These are phyloP conservation scores for Botryotinia globosa DNA, from an alignment of 2,329 filamentous ascomycete species.

Conservation along the genomic window DNA sequence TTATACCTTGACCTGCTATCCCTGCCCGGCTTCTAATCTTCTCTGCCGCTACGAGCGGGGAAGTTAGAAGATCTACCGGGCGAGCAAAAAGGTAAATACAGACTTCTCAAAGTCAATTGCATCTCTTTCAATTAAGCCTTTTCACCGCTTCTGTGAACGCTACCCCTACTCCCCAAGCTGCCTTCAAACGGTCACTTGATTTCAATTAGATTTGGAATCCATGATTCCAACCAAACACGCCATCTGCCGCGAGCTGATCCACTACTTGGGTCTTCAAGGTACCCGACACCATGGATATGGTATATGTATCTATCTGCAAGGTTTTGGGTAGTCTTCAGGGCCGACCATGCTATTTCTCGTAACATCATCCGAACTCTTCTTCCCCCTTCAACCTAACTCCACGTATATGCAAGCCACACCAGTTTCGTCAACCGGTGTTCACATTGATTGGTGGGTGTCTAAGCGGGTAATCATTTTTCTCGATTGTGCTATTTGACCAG, in stretches of 20 bases:
- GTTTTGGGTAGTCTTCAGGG: conserved; percentile 17
- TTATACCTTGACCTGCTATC: not conserved
- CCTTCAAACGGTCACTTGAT: not conserved
- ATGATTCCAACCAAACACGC: conserved; percentile 16
- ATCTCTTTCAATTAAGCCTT: not conserved
- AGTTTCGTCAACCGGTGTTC: conserved; percentile 15
- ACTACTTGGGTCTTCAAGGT: conserved; percentile 17
- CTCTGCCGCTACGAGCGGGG: conserved; percentile 17
- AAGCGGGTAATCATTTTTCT: conserved; percentile 16
- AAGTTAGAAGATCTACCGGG: conserved; percentile 6
- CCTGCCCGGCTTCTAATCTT: conserved; percentile 6
- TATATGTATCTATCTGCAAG: conserved; percentile 19
- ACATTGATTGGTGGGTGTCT: conserved; percentile 17
- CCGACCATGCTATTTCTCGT: conserved; percentile 10
- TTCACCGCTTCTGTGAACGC: conserved; percentile 14
- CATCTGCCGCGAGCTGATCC: conserved; percentile 19
- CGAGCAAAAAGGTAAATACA: conserved; percentile 10
- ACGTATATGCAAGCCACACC: conserved; percentile 22
- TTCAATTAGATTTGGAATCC: not conserved
- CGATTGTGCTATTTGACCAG: conserved; percentile 16
- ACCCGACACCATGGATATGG: conserved; percentile 20
- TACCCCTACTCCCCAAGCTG: not conserved
- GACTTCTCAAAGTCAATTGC: conserved; percentile 2
- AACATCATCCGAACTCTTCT: conserved; percentile 14
- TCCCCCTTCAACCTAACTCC: not conserved